phyloP scores from a whole-genome alignment of 352 stramenopile species.

The Phytophthora colocasiae region DNA sequence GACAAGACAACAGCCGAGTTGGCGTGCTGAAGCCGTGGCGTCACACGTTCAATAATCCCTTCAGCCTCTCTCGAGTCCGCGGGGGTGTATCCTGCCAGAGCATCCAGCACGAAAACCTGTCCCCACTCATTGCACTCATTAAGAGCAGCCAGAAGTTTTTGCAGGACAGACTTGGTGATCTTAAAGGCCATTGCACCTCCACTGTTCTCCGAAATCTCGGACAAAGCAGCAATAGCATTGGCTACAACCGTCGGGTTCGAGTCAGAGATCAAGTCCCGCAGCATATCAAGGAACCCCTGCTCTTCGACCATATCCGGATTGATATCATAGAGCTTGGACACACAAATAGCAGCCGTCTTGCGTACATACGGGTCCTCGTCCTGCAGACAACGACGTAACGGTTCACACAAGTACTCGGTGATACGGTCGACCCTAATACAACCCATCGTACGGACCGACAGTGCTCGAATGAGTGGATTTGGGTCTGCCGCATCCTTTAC shows the following conservation, averaged over 20 bases:
- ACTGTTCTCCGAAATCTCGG: conserved; percentile 96
- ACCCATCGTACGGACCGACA: conserved; percentile 99
- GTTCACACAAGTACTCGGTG: conserved; percentile 99
- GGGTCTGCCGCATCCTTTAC: conserved; percentile 92
- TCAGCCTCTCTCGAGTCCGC: conserved; percentile 97
- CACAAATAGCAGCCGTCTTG: conserved; percentile 99
- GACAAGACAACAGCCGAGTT: conserved; percentile 99
- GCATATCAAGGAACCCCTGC: conserved; percentile 95
- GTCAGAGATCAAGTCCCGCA: conserved; percentile 98
- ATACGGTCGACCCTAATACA: conserved; percentile 99
- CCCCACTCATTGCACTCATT: conserved; percentile 99
- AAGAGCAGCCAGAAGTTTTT: conserved; percentile 98
- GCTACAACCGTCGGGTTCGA: conserved; percentile 98
- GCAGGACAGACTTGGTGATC: conserved; percentile 96
- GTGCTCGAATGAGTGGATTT: conserved; percentile 95
- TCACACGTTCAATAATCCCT: conserved; percentile 99
- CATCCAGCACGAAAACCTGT: conserved; percentile 99
- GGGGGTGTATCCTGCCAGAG: conserved; percentile 95
- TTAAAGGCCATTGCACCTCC: conserved; percentile 89
- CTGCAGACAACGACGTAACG: conserved; percentile 93
- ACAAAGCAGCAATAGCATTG: conserved; percentile 98
- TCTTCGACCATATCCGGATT: conserved; percentile 97
- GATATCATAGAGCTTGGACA: conserved; percentile 99
- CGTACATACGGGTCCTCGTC: conserved; percentile 98
- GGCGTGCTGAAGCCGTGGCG: conserved; percentile 96